Base-by-base conservation (phyloP, 164 flowering plant species). In the Cinnamomum chago region DNA sequence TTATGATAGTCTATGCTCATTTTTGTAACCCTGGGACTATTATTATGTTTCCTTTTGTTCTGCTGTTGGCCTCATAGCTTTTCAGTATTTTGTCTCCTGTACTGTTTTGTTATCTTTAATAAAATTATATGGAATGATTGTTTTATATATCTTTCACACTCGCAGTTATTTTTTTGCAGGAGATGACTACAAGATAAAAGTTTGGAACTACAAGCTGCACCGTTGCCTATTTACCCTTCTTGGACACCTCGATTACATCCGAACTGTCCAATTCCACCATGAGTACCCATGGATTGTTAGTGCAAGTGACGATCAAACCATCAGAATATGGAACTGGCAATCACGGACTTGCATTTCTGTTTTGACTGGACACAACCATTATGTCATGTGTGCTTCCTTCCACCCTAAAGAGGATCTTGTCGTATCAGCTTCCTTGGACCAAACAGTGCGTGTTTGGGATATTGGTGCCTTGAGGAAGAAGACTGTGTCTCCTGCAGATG, bases 301-400 rank as follows among this genome's bases (percentile, higher is more conserved):
- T 84, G 85, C 94, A 18, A 90, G 94, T 83, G 94, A 90, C 81
- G 94, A 90, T 76, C 94, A 90, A 81, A 94, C 98, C 50, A 94
- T 94, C 33, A 87, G 97, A 64, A 88, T 94, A 78, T 94, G 98
- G 98, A 94, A 94, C 76, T 94, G 98, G 98, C 98, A 94, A 75
- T 94, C 98, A 7, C 91, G 98, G 2, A 91, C 94, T 64, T 90
- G 94, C 77, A 82, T 90, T 22, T 85, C 92, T 79, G 92, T 90
- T 24, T 81, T 90, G 77, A 92, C 98, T 28, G 98, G 98, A 24
- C 98, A 94, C 82, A 94, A 94, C 76, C 97, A 94, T 77, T 94
- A 90, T 83, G 94, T 90, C 47, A 90, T 90, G 94, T 90, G 90
- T 75, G 94, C 94, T 20, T 79, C 84, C 20, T 94, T 94, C 81